Evolutionary conservation across 768 basidiomycete species (phyloP), one percentile per base, ranked within the genome.

Genomic region (Collybia mongolica): DNA sequence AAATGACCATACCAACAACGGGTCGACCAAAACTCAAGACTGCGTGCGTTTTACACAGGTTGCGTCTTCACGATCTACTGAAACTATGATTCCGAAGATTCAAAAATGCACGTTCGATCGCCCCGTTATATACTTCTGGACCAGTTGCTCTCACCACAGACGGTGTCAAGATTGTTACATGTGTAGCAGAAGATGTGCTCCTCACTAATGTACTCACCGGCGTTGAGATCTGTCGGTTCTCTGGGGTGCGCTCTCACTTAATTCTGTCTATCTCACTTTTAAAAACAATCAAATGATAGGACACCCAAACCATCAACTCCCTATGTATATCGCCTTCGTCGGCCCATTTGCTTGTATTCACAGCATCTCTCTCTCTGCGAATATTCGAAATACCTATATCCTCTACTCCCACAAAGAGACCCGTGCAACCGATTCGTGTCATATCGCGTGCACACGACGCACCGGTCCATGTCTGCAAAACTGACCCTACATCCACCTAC

Each of bases 371-470:
- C 20, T 81, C 88, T 8, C 79, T 99, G 23, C 84, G 88, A 37
- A 79, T 95, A 54, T 98, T 90, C 61, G 86, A 90, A 37, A 71
- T 98, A 14, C 91, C 93, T 2, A 59, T 66, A 9, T 63, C 73
- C 5, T 60, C 67, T 9, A 62, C 69, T 9, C 69, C 77, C 22
- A 57, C 73, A 19, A 57, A 63, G n/a, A 81, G 77, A 45, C 69
- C 72, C 7, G 68, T 94, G 2, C 79, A 81, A 28, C 90, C 93
- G 7, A 71, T 77, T 15, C 90, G 94, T 43, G 79, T 86, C 44
- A 74, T 95, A 40, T 74, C 91, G 3, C 86, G 83, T 54, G 92
- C 95, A 3, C 97, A 99, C 60, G 90, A 94, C 46, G 89, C 94
- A 3, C 96, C 97, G 11, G 88, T 98, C 40, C 93, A 98, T 61